Conservation (phyloP, 345 rosid genomes). For the Brassica juncea region DNA sequence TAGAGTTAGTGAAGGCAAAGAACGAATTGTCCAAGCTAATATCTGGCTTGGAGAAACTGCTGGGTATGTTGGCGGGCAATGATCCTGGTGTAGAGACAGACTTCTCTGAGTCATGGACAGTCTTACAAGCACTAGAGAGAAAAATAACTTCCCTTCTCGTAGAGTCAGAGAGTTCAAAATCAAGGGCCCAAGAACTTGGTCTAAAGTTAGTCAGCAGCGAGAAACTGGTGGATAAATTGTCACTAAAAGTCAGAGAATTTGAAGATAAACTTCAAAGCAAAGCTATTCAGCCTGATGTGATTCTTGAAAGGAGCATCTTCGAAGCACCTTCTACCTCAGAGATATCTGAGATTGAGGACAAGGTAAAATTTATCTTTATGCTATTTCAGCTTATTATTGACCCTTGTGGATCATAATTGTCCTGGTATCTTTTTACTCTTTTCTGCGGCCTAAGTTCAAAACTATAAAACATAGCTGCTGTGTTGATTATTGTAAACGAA, state of each 20-base stretch:
- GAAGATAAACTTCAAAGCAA: constrained; percentile 61
- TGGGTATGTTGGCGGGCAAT: constrained; percentile 48
- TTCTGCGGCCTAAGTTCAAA: background rate
- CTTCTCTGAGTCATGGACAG: constrained; percentile 40
- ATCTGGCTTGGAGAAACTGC: constrained; percentile 57
- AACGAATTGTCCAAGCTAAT: constrained; percentile 55
- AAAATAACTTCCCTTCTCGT: constrained; percentile 49
- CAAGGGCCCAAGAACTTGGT: constrained; percentile 61
- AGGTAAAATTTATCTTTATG: constrained; percentile 43
- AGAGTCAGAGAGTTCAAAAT: constrained; percentile 65
- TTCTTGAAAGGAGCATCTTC: constrained; percentile 70
- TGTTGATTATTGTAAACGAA: background rate
- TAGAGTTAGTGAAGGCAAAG: constrained; percentile 53
- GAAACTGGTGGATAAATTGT: constrained; percentile 61
- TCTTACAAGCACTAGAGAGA: constrained; percentile 59
- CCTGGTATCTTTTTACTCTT: background rate
- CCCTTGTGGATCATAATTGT: background rate
- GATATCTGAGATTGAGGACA: constrained; percentile 85
- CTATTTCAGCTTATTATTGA: constrained; percentile 8
- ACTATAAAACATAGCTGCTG: background rate
- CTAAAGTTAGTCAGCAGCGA: constrained; percentile 67
- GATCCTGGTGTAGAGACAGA: constrained; percentile 48
- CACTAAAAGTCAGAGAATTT: constrained; percentile 55
- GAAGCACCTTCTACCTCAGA: constrained; percentile 75
- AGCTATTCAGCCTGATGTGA: constrained; percentile 53